Evolutionary conservation across 371 early-diverging fungal genomes (phyloP).

Genomic region (Saksenaea oblongispora): DNA sequence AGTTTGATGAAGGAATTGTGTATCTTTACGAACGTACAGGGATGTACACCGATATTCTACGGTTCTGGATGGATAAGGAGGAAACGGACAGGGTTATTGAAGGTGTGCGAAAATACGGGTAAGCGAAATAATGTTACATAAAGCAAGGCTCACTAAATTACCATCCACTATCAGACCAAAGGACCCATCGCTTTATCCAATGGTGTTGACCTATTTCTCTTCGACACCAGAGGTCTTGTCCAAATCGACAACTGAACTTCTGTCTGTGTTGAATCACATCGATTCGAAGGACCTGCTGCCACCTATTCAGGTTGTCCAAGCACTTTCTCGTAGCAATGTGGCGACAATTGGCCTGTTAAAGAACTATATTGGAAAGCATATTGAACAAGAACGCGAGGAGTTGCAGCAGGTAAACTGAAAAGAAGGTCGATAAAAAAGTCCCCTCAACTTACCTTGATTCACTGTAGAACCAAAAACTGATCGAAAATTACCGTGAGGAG

Average conservation of each 20-base stretch:
- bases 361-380: slow-evolving; percentile 75
- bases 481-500: slow-evolving; percentile 78
- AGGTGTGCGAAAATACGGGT: slow-evolving; percentile 83
- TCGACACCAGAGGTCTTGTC: slow-evolving; percentile 58
- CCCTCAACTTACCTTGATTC: neutral
- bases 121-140: slow-evolving; percentile 7
- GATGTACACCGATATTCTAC: slow-evolving; percentile 81
- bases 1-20: slow-evolving; percentile 83
- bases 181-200: slow-evolving; percentile 81
- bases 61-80: slow-evolving; percentile 79
- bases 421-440: neutral
- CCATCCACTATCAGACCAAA: slow-evolving; percentile 40
- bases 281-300: slow-evolving; percentile 84
- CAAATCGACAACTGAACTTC: slow-evolving; percentile 59
- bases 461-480: slow-evolving; percentile 58
- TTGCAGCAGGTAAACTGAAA: slow-evolving; percentile 57
- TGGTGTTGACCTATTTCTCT: slow-evolving; percentile 84
- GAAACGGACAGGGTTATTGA: slow-evolving; percentile 74
- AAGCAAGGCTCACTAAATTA: neutral
- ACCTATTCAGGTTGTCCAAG: slow-evolving; percentile 86
- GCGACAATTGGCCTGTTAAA: slow-evolving; percentile 87
- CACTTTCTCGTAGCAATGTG: slow-evolving; percentile 77
- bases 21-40: slow-evolving; percentile 82
- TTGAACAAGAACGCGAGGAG: slow-evolving; percentile 69
- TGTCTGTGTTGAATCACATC: slow-evolving; percentile 79